These are phyloP conservation scores for Amanita pallidorosea DNA, from an alignment of 768 basidiomycete genomes.

Conservation along the genomic window DNA sequence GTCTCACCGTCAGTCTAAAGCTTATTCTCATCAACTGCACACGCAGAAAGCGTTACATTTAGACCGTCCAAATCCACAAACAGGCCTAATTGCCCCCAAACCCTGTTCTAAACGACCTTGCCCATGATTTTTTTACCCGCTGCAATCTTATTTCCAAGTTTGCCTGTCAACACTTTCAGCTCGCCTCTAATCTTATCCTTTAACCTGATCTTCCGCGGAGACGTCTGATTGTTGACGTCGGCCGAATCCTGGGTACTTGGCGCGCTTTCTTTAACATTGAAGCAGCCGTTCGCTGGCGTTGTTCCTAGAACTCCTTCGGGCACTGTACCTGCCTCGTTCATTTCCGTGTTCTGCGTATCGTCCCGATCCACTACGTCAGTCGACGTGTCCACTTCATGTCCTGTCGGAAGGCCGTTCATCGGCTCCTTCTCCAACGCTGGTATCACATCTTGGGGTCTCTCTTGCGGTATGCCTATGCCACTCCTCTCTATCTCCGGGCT, in stretches of 20 bases:
- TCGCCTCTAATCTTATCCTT: constrained; percentile 8
- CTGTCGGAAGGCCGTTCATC: not conserved
- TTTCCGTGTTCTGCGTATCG: not conserved
- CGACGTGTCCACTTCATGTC: not conserved
- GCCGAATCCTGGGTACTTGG: not conserved
- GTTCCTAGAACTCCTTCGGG: not conserved
- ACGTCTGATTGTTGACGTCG: not conserved
- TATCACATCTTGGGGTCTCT: not conserved
- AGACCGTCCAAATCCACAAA: not conserved
- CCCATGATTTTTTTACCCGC: constrained; percentile 7
- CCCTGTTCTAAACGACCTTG: constrained; percentile 9
- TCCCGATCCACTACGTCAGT: not conserved
- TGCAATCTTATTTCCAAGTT: constrained; percentile 5
- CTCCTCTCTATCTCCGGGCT: not conserved
- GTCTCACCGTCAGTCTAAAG: not conserved
- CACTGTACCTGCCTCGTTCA: not conserved
- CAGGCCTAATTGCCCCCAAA: not conserved
- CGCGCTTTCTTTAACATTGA: not conserved
- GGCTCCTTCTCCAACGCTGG: not conserved
- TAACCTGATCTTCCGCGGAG: constrained; percentile 3
- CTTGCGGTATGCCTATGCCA: not conserved
- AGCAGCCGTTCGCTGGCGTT: not conserved
- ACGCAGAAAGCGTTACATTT: not conserved
- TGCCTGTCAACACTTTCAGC: constrained; percentile 6
- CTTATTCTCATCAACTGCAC: not conserved